Percentiles rank a stretch among this genome's conserved stretches.
phyloP scores from a whole-genome alignment of 2,329 filamentous ascomycete genomes.

The Corinectria fuckeliana region DNA sequence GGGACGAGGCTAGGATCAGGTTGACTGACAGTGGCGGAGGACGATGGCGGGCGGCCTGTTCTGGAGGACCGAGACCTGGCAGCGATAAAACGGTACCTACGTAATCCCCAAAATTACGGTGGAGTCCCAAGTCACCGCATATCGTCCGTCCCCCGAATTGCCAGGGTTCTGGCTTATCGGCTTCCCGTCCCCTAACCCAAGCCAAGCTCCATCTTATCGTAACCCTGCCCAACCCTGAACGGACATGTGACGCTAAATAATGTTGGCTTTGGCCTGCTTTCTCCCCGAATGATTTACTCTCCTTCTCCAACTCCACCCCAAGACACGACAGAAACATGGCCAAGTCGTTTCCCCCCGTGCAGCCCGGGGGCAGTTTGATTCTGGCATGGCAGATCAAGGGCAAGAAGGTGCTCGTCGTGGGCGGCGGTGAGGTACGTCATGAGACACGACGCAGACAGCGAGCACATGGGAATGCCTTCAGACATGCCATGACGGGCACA shows the following conservation, averaged over 20 bases:
- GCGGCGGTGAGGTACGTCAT: slow-evolving; percentile 83
- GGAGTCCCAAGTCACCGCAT: not conserved
- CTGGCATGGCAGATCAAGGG: slow-evolving; percentile 93
- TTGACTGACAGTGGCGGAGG: not conserved
- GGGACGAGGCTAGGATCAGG: not conserved
- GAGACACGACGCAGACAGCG: not conserved
- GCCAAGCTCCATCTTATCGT: slow-evolving; percentile 29
- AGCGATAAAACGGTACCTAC: slow-evolving; percentile 7
- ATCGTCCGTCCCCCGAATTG: not conserved
- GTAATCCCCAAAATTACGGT: not conserved
- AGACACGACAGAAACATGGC: slow-evolving; percentile 37
- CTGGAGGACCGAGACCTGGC: too few relatives aligned
- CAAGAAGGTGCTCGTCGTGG: slow-evolving; percentile 90
- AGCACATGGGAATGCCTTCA: not conserved
- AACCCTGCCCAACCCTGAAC: slow-evolving; percentile 1
- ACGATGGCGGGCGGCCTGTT: not conserved
- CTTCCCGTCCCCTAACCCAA: slow-evolving; percentile 3
- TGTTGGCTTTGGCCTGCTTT: slow-evolving; percentile 15
- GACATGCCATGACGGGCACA: not conserved
- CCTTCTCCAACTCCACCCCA: slow-evolving; percentile 15
- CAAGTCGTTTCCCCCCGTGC: slow-evolving; percentile 74
- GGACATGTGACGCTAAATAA: not conserved
- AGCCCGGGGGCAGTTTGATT: slow-evolving; percentile 91
- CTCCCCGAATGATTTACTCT: slow-evolving; percentile 11
- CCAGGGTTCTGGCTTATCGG: not conserved